Evolutionary conservation across 1,139 yeast species (phyloP), one percentile per base, ranked within the genome.

Genomic region (Saccharomyces hybrid): DNA sequence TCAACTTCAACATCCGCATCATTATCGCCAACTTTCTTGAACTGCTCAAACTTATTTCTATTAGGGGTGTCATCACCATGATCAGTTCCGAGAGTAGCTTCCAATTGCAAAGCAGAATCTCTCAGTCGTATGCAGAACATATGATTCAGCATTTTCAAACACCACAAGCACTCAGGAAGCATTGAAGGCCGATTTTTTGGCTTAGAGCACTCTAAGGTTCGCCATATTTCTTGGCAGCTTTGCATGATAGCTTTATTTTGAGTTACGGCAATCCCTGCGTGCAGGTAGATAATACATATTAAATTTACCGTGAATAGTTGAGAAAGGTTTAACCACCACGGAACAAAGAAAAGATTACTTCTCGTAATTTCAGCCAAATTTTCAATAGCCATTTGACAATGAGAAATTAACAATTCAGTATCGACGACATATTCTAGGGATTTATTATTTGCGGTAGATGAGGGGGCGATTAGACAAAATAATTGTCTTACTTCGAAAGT

Each of bases 91-190:
- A 63, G 55, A 3, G 78, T 72, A 5, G 61, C 64, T 11, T 64
- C 64, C 51, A 82, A 67, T 2, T 66, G 63, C 7, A 59, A 53
- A 26, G 75, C 66, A 29, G 79, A 73, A 56, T 79, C 78, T 53
- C 73, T 67, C 52, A 81, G 68, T 53, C 82, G 70, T 54, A 80
- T 69, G 14, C 76, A 69, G 50, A 81, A 68, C 59, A 81, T 75
- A 56, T 79, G 79, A 60, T 80, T 81, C 52, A 82, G 71, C 73
- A 78, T 79, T 57, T 81, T 81, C 44, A 83, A 65, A 1, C 82
- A 83, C 88, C 88, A 83, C 29, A 81, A 65, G 63, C 85, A 81
- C 63, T 83, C 88, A 52, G 76, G 74, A 9, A 79, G 81, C 88
- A 83, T 83, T 50, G 74, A 62, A 2, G 68, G 64, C 9, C 60